phyloP scores from a whole-genome alignment of 331 rosid genomes.

The Quercus phellos region DNA sequence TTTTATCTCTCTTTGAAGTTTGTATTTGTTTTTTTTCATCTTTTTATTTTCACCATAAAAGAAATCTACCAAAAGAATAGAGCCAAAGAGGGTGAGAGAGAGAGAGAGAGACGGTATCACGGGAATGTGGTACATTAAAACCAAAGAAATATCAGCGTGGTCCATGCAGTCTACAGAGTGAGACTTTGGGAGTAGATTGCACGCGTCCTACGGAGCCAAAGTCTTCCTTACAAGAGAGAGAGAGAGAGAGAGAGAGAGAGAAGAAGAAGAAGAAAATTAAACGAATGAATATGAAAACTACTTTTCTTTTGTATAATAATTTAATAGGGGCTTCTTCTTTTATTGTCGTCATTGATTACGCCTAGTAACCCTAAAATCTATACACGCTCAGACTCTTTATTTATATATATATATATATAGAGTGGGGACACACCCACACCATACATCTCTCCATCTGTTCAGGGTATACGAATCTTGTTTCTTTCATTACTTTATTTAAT shows the following conservation, averaged over 20 bases:
- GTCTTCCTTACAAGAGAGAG: not conserved
- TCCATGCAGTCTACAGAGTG: slow-evolving; percentile 15
- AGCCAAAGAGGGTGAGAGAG: not conserved
- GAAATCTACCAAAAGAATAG: not conserved
- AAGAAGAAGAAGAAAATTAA: slow-evolving; percentile 10
- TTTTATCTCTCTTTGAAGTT: no score
- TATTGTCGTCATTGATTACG: slow-evolving; percentile 30
- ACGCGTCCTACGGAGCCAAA: slow-evolving; percentile 18
- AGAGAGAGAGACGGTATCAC: slow-evolving; percentile 13
- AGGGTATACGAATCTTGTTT: slow-evolving; percentile 14
- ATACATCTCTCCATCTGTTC: slow-evolving; percentile 4
- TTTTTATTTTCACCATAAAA: not conserved
- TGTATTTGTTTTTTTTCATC: not conserved
- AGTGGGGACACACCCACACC: slow-evolving; percentile 27
- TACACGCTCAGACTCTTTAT: not conserved
- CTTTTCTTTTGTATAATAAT: slow-evolving; percentile 7
- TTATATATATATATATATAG: not conserved
- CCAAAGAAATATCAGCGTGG: slow-evolving; percentile 21
- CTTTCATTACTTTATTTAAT: not conserved
- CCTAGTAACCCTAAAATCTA: slow-evolving; percentile 21
- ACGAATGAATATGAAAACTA: slow-evolving; percentile 1
- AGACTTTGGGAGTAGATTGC: slow-evolving; percentile 8
- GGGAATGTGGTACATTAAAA: slow-evolving; percentile 19
- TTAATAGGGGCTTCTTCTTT: not conserved
- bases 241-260: slow-evolving; percentile 5